phyloP scores from a whole-genome alignment of 2,329 filamentous ascomycete genomes.

The Beauveria medogensis region DNA sequence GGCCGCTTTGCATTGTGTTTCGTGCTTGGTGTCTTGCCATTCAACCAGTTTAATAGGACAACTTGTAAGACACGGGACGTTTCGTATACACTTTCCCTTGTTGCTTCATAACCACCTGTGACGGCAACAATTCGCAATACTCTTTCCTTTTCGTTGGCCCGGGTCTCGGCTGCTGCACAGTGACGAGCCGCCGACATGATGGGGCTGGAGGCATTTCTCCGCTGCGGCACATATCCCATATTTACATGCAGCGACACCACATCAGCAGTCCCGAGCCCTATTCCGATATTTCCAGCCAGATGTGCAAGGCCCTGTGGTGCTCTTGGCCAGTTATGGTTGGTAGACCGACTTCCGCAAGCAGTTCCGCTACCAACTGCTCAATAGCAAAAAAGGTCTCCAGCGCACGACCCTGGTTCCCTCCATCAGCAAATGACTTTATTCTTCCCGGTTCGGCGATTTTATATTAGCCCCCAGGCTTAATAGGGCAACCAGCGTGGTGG shows the following conservation, averaged over 20 bases:
- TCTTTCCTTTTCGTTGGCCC: not conserved
- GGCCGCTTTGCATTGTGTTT: not conserved
- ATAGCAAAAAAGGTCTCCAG: too few relatives aligned
- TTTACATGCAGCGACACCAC: not conserved
- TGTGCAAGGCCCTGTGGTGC: not conserved
- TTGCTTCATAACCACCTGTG: not conserved
- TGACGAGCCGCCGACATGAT: not conserved
- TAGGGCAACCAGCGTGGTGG: conserved; percentile 1
- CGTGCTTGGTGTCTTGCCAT: not conserved
- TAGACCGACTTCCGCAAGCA: not conserved
- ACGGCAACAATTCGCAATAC: not conserved
- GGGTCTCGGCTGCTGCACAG: not conserved
- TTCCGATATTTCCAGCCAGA: not conserved
- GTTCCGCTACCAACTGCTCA: too few relatives aligned
- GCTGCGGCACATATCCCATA: not conserved
- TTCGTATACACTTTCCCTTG: not conserved
- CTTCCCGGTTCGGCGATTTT: not conserved
- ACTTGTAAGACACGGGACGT: not conserved
- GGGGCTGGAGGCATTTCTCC: not conserved
- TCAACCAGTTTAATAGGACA: not conserved
- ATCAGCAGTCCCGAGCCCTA: not conserved
- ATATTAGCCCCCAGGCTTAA: not conserved
- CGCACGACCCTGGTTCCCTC: not conserved
- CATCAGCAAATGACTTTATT: too few relatives aligned
- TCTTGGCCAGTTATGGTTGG: not conserved